phyloP scores from a whole-genome alignment of 257 asterid genomes.

The Gynochthodes officinalis region DNA sequence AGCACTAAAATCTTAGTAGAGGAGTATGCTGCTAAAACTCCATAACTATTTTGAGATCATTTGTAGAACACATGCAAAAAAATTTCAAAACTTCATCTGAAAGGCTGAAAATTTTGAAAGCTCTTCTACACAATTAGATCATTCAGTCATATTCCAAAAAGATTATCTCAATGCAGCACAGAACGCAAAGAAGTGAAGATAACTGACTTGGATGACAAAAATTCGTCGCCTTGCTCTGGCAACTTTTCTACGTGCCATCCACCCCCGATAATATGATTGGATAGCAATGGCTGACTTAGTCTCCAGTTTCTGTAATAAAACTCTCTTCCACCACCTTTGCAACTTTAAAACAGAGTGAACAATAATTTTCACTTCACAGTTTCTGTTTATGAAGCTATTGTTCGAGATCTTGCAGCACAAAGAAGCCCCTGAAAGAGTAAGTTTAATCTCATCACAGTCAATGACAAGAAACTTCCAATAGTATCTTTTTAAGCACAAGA shows the following conservation, averaged over 20 bases:
- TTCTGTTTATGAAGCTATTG: constrained; percentile 24
- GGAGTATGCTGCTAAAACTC: neutral
- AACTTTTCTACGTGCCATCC: constrained; percentile 49
- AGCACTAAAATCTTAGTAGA: neutral
- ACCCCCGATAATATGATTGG: constrained; percentile 68
- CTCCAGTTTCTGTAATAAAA: constrained; percentile 32
- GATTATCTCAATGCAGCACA: constrained; percentile 5
- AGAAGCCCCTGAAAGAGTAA: constrained; percentile 47
- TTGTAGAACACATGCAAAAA: neutral
- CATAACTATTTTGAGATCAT: neutral
- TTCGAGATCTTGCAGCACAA: constrained; percentile 28
- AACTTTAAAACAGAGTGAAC: constrained; percentile 54
- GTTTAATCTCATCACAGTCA: constrained; percentile 5
- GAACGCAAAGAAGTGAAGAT: constrained; percentile 8
- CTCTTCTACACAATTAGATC: neutral
- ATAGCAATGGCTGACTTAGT: constrained; percentile 53
- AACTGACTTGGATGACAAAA: constrained; percentile 68
- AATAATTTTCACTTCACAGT: constrained; percentile 46
- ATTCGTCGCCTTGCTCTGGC: constrained; percentile 42
- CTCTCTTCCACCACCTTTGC: constrained; percentile 85
- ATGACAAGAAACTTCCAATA: constrained; percentile 8
- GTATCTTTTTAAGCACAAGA: neutral
- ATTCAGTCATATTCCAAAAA: neutral
- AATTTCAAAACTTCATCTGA: neutral
- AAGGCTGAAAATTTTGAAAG: neutral